A percentile compares a stretch with the other conserved stretches of the same genome.
phyloP scores from a whole-genome alignment of 2,329 filamentous ascomycete species.

The Xylariaceae sp. region DNA sequence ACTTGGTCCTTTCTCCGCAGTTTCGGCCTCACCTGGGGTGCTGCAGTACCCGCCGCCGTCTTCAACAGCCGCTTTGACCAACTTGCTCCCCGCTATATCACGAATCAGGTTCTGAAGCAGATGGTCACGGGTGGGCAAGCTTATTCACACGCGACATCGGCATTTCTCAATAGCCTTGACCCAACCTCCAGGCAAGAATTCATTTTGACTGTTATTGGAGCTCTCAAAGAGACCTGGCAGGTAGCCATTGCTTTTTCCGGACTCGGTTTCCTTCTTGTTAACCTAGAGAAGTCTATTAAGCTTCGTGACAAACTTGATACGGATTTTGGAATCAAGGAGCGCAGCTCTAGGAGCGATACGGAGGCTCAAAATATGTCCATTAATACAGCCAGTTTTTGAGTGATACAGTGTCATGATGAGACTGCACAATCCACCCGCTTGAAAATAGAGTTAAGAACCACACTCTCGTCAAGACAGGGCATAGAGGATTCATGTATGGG shows the following conservation, averaged over 20 bases:
- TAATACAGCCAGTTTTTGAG: too few relatives aligned
- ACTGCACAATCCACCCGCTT: too few relatives aligned
- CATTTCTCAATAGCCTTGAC: not conserved
- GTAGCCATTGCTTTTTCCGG: constrained; percentile 1
- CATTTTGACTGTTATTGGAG: not conserved
- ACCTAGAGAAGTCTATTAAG: constrained; percentile 1
- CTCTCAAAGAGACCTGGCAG: not conserved
- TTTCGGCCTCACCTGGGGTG: constrained; percentile 4
- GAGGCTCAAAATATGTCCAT: too few relatives aligned
- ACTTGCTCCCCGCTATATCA: not conserved
- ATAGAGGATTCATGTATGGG: too few relatives aligned
- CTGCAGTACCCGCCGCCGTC: constrained; percentile 1
- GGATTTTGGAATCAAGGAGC: constrained; percentile 1
- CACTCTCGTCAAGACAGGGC: too few relatives aligned
- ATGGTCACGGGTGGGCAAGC: not conserved
- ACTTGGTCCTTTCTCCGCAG: constrained; percentile 5
- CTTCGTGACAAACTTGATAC: constrained; percentile 3
- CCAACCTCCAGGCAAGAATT: not conserved
- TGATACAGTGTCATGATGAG: too few relatives aligned
- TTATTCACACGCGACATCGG: not conserved
- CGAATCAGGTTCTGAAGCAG: not conserved
- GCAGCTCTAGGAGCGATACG: too few relatives aligned
- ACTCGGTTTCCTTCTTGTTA: constrained; percentile 1
- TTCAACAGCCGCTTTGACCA: constrained; percentile 3
- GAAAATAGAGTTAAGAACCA: too few relatives aligned